Conservation (phyloP, 257 asterid species). For the Knoxia roxburghii region DNA sequence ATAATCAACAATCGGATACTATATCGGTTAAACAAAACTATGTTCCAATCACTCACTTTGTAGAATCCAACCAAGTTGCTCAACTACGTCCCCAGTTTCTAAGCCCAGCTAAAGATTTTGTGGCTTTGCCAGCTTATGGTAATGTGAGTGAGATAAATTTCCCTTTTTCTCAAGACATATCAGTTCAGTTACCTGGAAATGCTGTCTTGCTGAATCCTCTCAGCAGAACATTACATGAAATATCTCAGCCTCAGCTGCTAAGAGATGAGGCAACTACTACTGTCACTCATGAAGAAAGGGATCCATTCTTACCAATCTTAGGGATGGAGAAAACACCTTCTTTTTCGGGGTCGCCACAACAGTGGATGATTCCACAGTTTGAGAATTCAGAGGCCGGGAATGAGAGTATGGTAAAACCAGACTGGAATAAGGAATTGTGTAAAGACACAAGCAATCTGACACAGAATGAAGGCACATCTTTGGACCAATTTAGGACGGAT, state of each 20-base stretch:
- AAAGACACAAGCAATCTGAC: constrained; percentile 15
- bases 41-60: constrained; percentile 16
- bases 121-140: constrained; percentile 31
- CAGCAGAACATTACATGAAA: constrained; percentile 18
- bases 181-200: constrained; percentile 18
- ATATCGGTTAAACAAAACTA: constrained; percentile 24
- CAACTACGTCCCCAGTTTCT: constrained; percentile 23
- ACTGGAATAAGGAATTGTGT: constrained; percentile 24
- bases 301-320: constrained; percentile 19
- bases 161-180: constrained; percentile 25
- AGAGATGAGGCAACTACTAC: constrained; percentile 25
- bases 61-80: constrained; percentile 21
- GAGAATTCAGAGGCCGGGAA: constrained; percentile 24
- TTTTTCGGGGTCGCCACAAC: constrained; percentile 30
- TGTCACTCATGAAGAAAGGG: constrained; percentile 24
- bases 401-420: constrained; percentile 25
- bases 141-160: constrained; percentile 25
- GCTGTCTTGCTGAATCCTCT: constrained; percentile 21
- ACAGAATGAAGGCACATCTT: constrained; percentile 22
- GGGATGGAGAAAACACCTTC: constrained; percentile 31
- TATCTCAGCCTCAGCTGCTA: constrained; percentile 27
- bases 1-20: constrained; percentile 26
- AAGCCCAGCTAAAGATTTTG: constrained; percentile 26
- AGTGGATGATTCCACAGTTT: constrained; percentile 19
- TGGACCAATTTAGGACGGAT: constrained; percentile 19